Evolutionary conservation across 805 yeast species (phyloP), one percentile per base, ranked within the genome.

Genomic region (Kazachstania bromeliacearum): DNA sequence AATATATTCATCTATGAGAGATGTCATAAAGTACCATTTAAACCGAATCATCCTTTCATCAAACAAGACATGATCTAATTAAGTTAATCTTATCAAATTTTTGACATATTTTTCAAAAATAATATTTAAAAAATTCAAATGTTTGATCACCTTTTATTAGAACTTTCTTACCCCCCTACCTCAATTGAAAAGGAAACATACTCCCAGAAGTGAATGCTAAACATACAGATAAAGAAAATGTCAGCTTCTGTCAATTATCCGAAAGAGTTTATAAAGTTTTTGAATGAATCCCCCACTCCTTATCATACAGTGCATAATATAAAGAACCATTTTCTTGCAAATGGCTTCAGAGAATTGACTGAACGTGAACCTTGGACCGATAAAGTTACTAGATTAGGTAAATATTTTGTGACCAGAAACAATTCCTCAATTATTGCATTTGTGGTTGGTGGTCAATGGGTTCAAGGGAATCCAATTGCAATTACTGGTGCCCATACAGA

Each of bases 401-500:
- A 79, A 48, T 88, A 85, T 58, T 87, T 70, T 53, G 88, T 88
- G 35, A 87, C 96, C 6, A 72, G 98, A 58, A 92, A 92, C 56
- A 83, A 77, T 16, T 84, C 95, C 2, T 84, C 96, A 1, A 66
- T 89, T 18, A 77, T 89, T 45, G 96, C 95, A 1, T 88, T 89
- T 60, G 73, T 78, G 2, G 79, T 85, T 14, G 96, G 96, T 25
- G 70, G 70, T 2, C 53, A 74, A 33, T 84, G 82, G 76, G 50
- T 57, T 35, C 77, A 82, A 3, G 95, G 95, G 8, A 77, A 79
- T 43, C 89, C 95, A 7, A 68, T 87, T 42, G 75, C 96, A 4
- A 78, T 92, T 36, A 81, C 88, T 24, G 98, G 97, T 13, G 95
- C 96, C 2, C 98, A 89, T 60, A 88, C 96, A 0, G 98, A 89